Conservation (phyloP, 352 stramenopile genomes). For the Aphanomyces stellatus region DNA sequence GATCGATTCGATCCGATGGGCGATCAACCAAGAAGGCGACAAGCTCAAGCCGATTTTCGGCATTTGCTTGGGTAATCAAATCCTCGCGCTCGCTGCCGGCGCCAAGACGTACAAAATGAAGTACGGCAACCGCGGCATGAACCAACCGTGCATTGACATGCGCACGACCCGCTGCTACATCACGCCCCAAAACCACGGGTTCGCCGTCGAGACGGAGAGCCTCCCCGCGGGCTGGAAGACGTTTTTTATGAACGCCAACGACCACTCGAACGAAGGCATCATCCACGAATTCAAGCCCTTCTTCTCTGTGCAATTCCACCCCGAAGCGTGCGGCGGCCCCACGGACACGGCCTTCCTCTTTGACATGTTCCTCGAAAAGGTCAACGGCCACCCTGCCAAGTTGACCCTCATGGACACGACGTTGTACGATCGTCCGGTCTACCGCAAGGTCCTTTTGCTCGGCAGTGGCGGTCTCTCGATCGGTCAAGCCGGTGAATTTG, state of each 20-base stretch:
- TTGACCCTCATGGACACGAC: slow-evolving; percentile 70
- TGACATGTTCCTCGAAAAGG: slow-evolving; percentile 88
- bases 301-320: slow-evolving; percentile 95
- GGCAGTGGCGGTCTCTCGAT: slow-evolving; percentile 91
- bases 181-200: slow-evolving; percentile 92
- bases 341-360: slow-evolving; percentile 96
- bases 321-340: slow-evolving; percentile 87
- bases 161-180: slow-evolving; percentile 95
- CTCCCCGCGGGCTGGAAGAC: slow-evolving; percentile 88
- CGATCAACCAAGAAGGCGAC: slow-evolving; percentile 54
- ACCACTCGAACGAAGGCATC: slow-evolving; percentile 94
- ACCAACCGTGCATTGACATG: slow-evolving; percentile 92
- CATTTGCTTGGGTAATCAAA: slow-evolving; percentile 96
- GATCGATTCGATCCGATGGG: slow-evolving; percentile 87
- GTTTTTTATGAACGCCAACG: slow-evolving; percentile 96
- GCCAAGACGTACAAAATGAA: slow-evolving; percentile 89
- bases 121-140: slow-evolving; percentile 91
- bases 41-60: slow-evolving; percentile 89
- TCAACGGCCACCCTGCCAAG: slow-evolving; percentile 56
- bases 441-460: slow-evolving; percentile 92
- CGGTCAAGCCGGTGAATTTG: slow-evolving; percentile 92
- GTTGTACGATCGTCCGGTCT: slow-evolving; percentile 58
- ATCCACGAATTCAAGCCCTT: slow-evolving; percentile 90
- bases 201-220: slow-evolving; percentile 80
- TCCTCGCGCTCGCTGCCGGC: slow-evolving; percentile 88